phyloP scores from a whole-genome alignment of 495 filamentous ascomycete genomes.

The Talaromyces stipitatus region DNA sequence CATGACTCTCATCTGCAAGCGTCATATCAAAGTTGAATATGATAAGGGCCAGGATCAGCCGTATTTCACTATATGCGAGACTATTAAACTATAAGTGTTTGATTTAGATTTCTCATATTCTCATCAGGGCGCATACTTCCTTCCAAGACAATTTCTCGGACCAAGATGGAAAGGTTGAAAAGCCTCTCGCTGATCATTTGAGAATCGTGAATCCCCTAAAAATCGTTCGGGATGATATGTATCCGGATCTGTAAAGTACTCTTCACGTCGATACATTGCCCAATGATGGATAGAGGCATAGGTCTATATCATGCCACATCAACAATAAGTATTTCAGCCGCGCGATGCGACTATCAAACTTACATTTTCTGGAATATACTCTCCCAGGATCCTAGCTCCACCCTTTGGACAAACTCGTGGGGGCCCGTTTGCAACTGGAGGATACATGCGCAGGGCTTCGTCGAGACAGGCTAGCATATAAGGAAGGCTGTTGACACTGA shows the following conservation, averaged over 20 bases:
- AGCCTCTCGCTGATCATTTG: constrained; percentile 34
- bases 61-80: constrained; percentile 39
- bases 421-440: constrained; percentile 42
- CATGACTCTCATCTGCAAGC: constrained; percentile 18
- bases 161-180: constrained; percentile 51
- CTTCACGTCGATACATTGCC: constrained; percentile 32
- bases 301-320: constrained; percentile 25
- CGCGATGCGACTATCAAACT: background rate
- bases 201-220: constrained; percentile 21
- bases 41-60: constrained; percentile 28
- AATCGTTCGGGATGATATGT: constrained; percentile 47
- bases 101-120: background rate
- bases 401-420: constrained; percentile 36
- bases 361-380: constrained; percentile 31
- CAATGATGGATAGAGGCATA: constrained; percentile 41
- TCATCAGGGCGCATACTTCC: constrained; percentile 34
- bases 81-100: constrained; percentile 10
- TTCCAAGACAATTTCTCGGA: constrained; percentile 52
- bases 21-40: constrained; percentile 39
- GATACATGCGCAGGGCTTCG: constrained; percentile 52
- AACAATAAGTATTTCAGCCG: background rate
- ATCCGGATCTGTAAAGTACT: constrained; percentile 39
- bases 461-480: constrained; percentile 51
- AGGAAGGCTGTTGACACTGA: constrained; percentile 33
- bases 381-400: constrained; percentile 39